Conservation (phyloP, 495 filamentous ascomycete species). For the Aspergillus nanangensis region DNA sequence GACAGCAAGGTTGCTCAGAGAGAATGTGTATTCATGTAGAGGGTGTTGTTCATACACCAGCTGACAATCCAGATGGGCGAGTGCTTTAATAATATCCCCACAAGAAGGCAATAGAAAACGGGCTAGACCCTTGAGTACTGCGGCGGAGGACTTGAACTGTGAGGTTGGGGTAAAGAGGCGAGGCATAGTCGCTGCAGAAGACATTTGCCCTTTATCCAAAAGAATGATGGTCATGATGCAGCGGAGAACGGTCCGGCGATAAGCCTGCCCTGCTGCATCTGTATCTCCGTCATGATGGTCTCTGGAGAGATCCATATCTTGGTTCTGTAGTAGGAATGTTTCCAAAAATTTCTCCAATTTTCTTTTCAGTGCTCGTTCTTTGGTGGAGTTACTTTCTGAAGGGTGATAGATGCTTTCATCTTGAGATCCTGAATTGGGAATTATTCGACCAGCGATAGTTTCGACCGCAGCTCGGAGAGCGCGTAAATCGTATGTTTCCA, state of each 20-base stretch:
- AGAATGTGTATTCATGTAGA: constrained; percentile 56
- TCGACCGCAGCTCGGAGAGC: constrained; percentile 51
- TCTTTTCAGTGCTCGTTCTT: no score
- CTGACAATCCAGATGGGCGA: constrained; percentile 55
- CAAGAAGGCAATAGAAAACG: constrained; percentile 53
- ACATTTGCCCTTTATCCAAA: constrained; percentile 46
- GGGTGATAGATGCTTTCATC: no score
- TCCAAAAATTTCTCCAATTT: constrained; percentile 51
- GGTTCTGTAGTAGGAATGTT: constrained; percentile 54
- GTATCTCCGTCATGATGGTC: constrained; percentile 24
- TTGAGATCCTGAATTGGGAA: constrained; percentile 15
- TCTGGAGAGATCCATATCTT: constrained; percentile 37
- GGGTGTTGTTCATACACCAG: constrained; percentile 49
- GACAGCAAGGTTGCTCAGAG: constrained; percentile 56
- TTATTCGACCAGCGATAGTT: constrained; percentile 55
- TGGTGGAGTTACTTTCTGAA: no score
- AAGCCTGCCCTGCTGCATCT: constrained; percentile 38
- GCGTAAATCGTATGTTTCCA: constrained; percentile 51
- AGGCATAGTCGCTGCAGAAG: constrained; percentile 22
- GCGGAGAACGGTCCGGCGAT: constrained; percentile 54
- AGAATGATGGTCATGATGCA: constrained; percentile 59
- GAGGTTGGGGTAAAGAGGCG: constrained; percentile 46
- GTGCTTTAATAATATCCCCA: constrained; percentile 51
- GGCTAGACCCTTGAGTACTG: constrained; percentile 49
- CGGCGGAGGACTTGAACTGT: constrained; percentile 50